These are phyloP conservation scores for Aspergillus melleus DNA, from an alignment of 2,329 filamentous ascomycete species.

Conservation along the genomic window DNA sequence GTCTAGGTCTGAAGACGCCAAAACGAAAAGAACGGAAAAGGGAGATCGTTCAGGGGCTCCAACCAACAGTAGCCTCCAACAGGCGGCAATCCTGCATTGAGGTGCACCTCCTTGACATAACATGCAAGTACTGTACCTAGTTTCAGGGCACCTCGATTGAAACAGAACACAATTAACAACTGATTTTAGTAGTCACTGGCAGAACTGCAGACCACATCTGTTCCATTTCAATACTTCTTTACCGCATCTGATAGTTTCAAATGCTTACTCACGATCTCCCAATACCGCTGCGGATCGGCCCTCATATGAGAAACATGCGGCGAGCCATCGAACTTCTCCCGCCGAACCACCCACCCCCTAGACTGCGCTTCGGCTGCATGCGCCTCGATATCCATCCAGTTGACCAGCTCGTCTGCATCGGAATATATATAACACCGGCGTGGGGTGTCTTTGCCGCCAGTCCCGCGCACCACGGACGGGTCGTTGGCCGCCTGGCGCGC, in stretches of 20 bases:
- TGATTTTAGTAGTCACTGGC: too few relatives aligned
- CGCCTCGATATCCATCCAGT: slow-evolving; percentile 37
- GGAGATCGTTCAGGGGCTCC: background rate
- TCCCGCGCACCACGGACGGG: slow-evolving; percentile 17
- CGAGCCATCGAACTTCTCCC: slow-evolving; percentile 38
- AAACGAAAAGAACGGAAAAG: background rate
- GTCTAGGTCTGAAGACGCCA: background rate
- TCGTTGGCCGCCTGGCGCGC: slow-evolving; percentile 36
- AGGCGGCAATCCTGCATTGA: background rate
- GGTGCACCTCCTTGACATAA: background rate
- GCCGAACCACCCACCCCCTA: slow-evolving; percentile 33
- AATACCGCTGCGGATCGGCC: slow-evolving; percentile 39
- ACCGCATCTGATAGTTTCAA: slow-evolving; percentile 11
- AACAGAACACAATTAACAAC: background rate
- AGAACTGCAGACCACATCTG: too few relatives aligned
- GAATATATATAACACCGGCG: slow-evolving; percentile 41
- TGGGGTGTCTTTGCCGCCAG: slow-evolving; percentile 16
- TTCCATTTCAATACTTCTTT: background rate
- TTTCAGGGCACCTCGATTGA: background rate
- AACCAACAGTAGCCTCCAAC: too few relatives aligned
- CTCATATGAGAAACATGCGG: slow-evolving; percentile 44
- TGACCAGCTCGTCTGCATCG: slow-evolving; percentile 38
- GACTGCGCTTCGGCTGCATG: slow-evolving; percentile 36
- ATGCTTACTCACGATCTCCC: slow-evolving; percentile 34
- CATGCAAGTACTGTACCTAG: background rate